These are phyloP conservation scores for Blastobotrys muscicola DNA, from an alignment of 805 yeast genomes.

Conservation along the genomic window DNA sequence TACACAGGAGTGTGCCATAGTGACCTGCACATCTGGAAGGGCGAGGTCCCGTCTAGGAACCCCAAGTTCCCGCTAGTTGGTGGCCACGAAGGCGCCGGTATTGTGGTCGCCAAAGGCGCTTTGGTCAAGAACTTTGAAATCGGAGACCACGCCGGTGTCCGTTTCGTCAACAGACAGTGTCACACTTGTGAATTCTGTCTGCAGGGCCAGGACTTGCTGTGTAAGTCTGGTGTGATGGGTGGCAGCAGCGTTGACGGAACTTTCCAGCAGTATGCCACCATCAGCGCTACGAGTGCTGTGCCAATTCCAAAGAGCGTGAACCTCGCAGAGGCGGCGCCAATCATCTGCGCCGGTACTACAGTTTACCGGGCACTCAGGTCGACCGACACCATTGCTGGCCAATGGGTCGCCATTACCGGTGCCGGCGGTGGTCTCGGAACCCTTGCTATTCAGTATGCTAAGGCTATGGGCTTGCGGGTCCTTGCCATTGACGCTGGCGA, in stretches of 20 bases:
- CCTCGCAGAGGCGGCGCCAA: constrained; percentile 42
- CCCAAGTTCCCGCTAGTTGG: constrained; percentile 72
- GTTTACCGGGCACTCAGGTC: constrained; percentile 52
- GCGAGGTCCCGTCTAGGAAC: constrained; percentile 74
- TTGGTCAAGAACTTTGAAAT: constrained; percentile 60
- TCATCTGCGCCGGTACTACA: constrained; percentile 55
- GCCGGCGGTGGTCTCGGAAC: constrained; percentile 58
- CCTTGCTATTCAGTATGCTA: constrained; percentile 49
- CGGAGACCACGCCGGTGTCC: constrained; percentile 77
- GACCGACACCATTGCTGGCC: constrained; percentile 40
- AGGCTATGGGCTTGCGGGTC: constrained; percentile 48
- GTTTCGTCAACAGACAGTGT: constrained; percentile 78
- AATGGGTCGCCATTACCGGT: constrained; percentile 53
- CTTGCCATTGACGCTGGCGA: constrained; percentile 49
- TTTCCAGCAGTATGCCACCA: constrained; percentile 85
- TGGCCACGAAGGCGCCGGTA: constrained; percentile 88
- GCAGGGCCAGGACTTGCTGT: constrained; percentile 57
- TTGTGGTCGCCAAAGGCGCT: constrained; percentile 67
- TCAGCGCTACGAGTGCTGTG: constrained; percentile 83
- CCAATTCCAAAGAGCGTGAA: constrained; percentile 65
- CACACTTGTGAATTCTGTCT: constrained; percentile 68
- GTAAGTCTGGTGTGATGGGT: constrained; percentile 59
- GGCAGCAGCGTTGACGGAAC: constrained; percentile 90
- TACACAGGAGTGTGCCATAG: constrained; percentile 94
- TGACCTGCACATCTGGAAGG: constrained; percentile 88